Evolutionary conservation across 139 green algal genomes (phyloP).

Genomic region (Ostreobium quekettii): DNA sequence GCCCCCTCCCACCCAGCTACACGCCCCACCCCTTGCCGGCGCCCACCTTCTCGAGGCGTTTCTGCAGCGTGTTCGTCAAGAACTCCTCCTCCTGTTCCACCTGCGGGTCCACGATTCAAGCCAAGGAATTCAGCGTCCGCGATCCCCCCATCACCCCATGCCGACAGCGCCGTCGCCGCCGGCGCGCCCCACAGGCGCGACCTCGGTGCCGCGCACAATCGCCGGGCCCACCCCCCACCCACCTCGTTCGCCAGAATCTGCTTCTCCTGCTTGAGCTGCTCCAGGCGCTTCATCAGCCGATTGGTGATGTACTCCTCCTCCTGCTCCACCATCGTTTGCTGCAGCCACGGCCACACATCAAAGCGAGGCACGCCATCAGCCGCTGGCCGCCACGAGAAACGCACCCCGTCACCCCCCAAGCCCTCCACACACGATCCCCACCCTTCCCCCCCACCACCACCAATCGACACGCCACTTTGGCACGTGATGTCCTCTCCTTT

Average conservation of each 20-base stretch:
- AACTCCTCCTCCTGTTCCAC: conserved; percentile 74
- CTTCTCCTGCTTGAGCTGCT: conserved; percentile 68
- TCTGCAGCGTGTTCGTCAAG: conserved; percentile 70
- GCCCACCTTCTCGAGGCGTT: conserved; percentile 53
- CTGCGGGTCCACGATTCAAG: conserved; percentile 18
- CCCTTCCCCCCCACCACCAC: not conserved
- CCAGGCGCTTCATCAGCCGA: conserved; percentile 68
- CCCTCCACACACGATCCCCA: not conserved
- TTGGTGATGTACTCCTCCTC: conserved; percentile 77
- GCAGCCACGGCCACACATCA: not conserved
- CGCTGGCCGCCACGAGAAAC: not conserved
- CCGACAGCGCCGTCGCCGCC: not conserved
- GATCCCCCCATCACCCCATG: not conserved
- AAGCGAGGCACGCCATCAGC: not conserved
- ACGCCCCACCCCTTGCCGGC: conserved; percentile 8
- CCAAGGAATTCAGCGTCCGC: not conserved
- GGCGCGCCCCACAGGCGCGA: too few species aligned
- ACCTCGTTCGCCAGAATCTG: conserved; percentile 53
- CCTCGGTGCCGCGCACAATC: not conserved
- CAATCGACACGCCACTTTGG: not conserved
- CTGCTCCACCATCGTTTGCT: conserved; percentile 57
- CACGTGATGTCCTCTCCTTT: conserved; percentile 1
- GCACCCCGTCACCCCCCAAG: too few species aligned
- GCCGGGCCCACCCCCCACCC: too few species aligned
- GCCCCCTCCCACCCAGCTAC: conserved; percentile 11